Evolutionary conservation across 139 green algal genomes (phyloP), one percentile per base, ranked within the genome.

Genomic region (Ettlia oleoabundans): DNA sequence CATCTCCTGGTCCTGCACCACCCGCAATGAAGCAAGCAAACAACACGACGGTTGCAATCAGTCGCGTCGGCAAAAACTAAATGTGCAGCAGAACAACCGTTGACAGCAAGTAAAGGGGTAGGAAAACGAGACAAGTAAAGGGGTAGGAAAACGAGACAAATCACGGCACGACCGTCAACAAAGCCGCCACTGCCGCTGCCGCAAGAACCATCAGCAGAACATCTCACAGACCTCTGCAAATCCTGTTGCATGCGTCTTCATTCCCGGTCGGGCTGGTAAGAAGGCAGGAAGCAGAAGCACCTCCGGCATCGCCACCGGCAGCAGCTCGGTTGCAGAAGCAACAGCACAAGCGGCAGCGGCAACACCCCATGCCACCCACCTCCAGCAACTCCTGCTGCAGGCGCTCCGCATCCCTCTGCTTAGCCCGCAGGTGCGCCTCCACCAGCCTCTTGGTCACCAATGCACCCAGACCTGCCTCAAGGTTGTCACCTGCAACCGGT

Each of bases 321-420:
- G 64, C 33, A 71, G 64, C 6, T 15, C 58, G 9, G 5, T 18
- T 43, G n/a, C 64, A 42, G 64, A 4, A 4, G 64, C 64, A 42
- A 15, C 6, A 33, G 13, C 5, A 10, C 33, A 21, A 33, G 3
- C 64, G 13, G 47, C 47, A 58, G n/a, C n/a, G 15, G 15, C 47
- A 58, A 58, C 13, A 10, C 47, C 47, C 47, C 47, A 58, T 40
- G 21, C 37, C 24, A 24, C 8, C 77, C n/a, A n/a, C 2, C 41
- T 66, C 78, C 78, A 77, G 65, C 22, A 78, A 65, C 78, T 83
- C 78, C 1, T 51, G 78, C 78, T 83, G 66, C 35, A 74, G 32
- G 24, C 52, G 64, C 26, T 77, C 78, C 28, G 78, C 78, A 64
- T 76, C n/a, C 21, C 66, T 33, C 78, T 68, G 47, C 66, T 53